phyloP scores from a whole-genome alignment of 2,329 filamentous ascomycete species.

The Verticillium dahliae region DNA sequence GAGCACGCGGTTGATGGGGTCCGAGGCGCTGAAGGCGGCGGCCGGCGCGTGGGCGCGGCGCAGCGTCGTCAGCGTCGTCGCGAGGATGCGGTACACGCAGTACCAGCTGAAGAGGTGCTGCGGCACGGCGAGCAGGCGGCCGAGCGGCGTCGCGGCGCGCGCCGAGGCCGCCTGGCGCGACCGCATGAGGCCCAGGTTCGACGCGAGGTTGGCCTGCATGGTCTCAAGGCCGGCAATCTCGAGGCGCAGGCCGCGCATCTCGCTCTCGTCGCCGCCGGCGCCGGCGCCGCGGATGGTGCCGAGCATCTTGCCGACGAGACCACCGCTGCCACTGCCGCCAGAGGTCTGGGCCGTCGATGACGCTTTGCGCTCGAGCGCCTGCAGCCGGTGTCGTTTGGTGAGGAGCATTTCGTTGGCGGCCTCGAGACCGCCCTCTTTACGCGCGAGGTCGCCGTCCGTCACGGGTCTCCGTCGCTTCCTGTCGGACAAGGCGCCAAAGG shows the following conservation, averaged over 20 bases:
- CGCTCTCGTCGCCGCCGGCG: constrained; percentile 42
- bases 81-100: constrained; percentile 75
- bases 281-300: constrained; percentile 61
- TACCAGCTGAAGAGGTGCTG: constrained; percentile 71
- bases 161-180: constrained; percentile 56
- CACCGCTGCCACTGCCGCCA: constrained; percentile 7
- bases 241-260: constrained; percentile 56
- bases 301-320: constrained; percentile 68
- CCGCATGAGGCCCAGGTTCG: constrained; percentile 58
- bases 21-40: constrained; percentile 56
- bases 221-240: constrained; percentile 75
- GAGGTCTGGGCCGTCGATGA: constrained; percentile 20
- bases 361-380: constrained; percentile 60
- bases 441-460: constrained; percentile 65
- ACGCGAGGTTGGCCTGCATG: constrained; percentile 67
- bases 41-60: constrained; percentile 47
- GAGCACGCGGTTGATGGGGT: constrained; percentile 79
- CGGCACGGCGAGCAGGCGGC: constrained; percentile 55
- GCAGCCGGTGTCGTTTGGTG: constrained; percentile 66
- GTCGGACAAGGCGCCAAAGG: constrained; percentile 57
- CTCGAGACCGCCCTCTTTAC: constrained; percentile 73
- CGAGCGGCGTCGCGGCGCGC: constrained; percentile 60
- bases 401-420: constrained; percentile 74
- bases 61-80: constrained; percentile 62
- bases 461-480: constrained; percentile 45